Evolutionary conservation across 2,329 filamentous ascomycete species (phyloP).

Genomic region (Plectosphaerella cucumerina): DNA sequence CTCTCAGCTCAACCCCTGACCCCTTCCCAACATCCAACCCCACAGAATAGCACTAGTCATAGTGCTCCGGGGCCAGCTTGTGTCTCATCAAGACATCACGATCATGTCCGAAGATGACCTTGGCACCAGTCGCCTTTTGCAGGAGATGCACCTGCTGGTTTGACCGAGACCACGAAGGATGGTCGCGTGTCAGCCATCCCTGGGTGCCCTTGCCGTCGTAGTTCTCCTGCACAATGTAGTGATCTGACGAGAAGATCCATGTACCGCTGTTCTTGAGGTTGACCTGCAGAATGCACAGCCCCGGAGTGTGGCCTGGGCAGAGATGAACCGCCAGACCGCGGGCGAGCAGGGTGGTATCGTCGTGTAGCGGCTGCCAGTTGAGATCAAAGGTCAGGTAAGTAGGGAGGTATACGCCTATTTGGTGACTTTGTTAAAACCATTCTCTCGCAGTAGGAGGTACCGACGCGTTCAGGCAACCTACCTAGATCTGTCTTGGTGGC

Average conservation of each 20-base stretch:
- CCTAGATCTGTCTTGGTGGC: conserved; percentile 25
- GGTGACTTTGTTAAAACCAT: too few species aligned
- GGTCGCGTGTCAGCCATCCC: conserved; percentile 27
- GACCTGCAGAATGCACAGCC: conserved; percentile 24
- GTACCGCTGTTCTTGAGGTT: conserved; percentile 24
- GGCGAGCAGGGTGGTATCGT: conserved; percentile 13
- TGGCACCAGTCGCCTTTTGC: background rate
- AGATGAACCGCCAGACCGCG: conserved; percentile 16
- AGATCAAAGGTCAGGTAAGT: conserved; percentile 11
- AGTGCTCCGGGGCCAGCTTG: background rate
- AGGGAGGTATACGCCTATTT: conserved; percentile 13
- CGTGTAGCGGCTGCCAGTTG: conserved; percentile 18
- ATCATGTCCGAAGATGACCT: background rate
- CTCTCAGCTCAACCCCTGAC: too few species aligned
- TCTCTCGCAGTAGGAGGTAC: background rate
- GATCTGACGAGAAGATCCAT: conserved; percentile 27
- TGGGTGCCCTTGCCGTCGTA: conserved; percentile 20
- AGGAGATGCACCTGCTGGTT: background rate
- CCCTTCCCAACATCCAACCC: too few species aligned
- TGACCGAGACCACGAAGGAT: conserved; percentile 19
- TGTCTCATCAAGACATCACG: background rate
- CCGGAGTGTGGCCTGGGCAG: conserved; percentile 17
- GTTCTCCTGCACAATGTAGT: conserved; percentile 26
- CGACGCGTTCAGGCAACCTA: background rate
- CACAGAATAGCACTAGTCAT: too few species aligned